These are phyloP conservation scores for Penicillium sp. DNA, from an alignment of 2,329 filamentous ascomycete species.

Conservation along the genomic window DNA sequence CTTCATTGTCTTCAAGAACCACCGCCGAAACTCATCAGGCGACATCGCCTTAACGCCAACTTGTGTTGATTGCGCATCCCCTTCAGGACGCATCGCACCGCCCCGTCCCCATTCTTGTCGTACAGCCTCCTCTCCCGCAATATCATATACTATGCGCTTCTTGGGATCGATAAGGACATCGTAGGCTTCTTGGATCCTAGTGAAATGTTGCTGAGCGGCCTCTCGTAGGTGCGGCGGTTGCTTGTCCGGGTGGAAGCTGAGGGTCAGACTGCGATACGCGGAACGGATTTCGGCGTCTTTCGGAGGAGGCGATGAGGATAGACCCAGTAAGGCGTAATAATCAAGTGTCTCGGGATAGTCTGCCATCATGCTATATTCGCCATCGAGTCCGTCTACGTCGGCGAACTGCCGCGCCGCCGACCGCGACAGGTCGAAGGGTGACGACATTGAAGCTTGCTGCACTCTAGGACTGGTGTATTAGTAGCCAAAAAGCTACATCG, in stretches of 20 bases:
- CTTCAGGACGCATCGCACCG: slow-evolving; percentile 32
- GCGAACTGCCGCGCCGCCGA: slow-evolving; percentile 12
- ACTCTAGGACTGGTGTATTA: background rate
- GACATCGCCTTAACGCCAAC: slow-evolving; percentile 39
- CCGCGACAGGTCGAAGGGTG: slow-evolving; percentile 5
- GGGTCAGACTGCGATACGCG: slow-evolving; percentile 42
- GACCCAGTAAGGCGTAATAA: slow-evolving; percentile 42
- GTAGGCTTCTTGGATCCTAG: slow-evolving; percentile 40
- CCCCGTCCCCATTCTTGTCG: slow-evolving; percentile 33
- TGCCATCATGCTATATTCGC: slow-evolving; percentile 26
- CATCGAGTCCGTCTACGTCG: slow-evolving; percentile 18
- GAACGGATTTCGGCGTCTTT: slow-evolving; percentile 41
- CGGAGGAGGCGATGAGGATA: slow-evolving; percentile 38
- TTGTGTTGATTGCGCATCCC: slow-evolving; percentile 28
- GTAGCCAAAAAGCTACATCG: slow-evolving; percentile 3
- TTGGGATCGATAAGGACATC: slow-evolving; percentile 40
- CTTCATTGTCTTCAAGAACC: slow-evolving; percentile 42
- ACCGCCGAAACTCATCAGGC: slow-evolving; percentile 38
- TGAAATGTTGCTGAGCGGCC: slow-evolving; percentile 38
- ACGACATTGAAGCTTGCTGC: slow-evolving; percentile 11
- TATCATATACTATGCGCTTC: slow-evolving; percentile 43
- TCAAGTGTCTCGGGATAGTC: slow-evolving; percentile 35
- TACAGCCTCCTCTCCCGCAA: slow-evolving; percentile 42
- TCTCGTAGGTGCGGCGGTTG: slow-evolving; percentile 39
- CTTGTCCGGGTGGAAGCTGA: slow-evolving; percentile 46